phyloP scores from a whole-genome alignment of 176 grass and related monocot species.

The Hyparrhenia diplandra region DNA sequence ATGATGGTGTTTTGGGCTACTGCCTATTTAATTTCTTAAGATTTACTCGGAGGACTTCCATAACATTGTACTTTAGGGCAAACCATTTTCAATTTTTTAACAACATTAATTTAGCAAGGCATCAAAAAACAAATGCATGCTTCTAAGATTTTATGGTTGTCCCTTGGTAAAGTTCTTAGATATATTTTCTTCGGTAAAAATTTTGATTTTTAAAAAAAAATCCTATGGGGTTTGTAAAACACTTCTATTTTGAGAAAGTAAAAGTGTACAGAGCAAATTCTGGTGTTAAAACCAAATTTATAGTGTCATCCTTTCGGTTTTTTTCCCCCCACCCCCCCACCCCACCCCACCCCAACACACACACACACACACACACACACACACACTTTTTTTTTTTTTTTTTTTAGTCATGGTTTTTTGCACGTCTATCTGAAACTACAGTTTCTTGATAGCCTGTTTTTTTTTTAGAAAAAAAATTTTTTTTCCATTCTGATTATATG shows the following conservation, averaged over 20 bases:
- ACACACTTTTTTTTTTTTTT: background rate
- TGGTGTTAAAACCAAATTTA: too few species aligned
- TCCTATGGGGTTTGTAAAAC: background rate
- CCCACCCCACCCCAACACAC: too few species aligned
- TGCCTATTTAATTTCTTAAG: background rate
- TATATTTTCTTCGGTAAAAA: background rate
- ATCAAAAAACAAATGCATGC: background rate
- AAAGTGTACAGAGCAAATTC: background rate
- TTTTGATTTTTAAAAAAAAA: background rate
- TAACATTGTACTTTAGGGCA: background rate
- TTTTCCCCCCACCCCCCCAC: too few species aligned
- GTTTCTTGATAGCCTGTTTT: background rate
- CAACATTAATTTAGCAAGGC: background rate
- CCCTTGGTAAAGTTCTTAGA: background rate
- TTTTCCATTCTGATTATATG: slow-evolving; percentile 2
- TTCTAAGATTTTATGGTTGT: background rate
- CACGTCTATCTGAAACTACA: background rate
- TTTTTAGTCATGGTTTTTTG: too few species aligned
- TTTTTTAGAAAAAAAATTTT: too few species aligned
- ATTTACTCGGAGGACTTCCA: background rate
- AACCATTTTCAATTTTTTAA: background rate
- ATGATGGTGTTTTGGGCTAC: slow-evolving; percentile 1
- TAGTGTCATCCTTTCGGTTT: too few species aligned
- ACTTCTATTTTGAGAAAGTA: background rate
- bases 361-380: too few species aligned